phyloP scores from a whole-genome alignment of 2,329 filamentous ascomycete genomes.

The Colletotrichum aenigma region DNA sequence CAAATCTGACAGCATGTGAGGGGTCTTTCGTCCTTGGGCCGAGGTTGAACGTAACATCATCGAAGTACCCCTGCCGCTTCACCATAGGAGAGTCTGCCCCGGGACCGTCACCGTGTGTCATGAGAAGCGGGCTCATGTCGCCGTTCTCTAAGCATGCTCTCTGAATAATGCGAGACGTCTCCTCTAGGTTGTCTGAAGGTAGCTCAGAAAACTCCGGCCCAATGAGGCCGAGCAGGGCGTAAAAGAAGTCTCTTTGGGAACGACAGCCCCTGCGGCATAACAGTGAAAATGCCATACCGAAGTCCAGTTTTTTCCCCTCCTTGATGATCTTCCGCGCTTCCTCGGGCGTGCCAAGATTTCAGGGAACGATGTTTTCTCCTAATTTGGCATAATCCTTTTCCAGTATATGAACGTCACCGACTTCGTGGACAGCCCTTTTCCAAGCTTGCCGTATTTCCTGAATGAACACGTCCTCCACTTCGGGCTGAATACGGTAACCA shows the following conservation, averaged over 20 bases:
- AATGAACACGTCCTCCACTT: fast-evolving
- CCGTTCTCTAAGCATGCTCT: not conserved
- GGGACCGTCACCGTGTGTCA: not conserved
- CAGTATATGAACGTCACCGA: not conserved
- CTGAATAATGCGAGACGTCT: not conserved
- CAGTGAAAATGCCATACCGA: not conserved
- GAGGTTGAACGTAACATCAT: not conserved
- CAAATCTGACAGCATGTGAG: not conserved
- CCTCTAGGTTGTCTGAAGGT: not conserved
- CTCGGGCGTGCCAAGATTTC: not conserved
- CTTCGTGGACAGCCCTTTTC: not conserved
- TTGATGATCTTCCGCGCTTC: not conserved
- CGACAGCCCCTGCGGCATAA: not conserved
- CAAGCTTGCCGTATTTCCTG: not conserved
- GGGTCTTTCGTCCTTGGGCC: not conserved
- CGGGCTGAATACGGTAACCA: fast-evolving
- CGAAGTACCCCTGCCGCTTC: not conserved
- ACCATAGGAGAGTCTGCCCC: not conserved
- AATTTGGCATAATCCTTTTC: not conserved
- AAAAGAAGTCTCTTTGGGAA: not conserved
- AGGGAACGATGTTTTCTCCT: not conserved
- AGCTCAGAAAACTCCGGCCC: not conserved
- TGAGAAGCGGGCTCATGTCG: not conserved
- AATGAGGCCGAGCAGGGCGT: not conserved
- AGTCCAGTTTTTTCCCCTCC: fast-evolving